Evolutionary conservation across 495 filamentous ascomycete genomes (phyloP).

Genomic region (Xylaria castorea): DNA sequence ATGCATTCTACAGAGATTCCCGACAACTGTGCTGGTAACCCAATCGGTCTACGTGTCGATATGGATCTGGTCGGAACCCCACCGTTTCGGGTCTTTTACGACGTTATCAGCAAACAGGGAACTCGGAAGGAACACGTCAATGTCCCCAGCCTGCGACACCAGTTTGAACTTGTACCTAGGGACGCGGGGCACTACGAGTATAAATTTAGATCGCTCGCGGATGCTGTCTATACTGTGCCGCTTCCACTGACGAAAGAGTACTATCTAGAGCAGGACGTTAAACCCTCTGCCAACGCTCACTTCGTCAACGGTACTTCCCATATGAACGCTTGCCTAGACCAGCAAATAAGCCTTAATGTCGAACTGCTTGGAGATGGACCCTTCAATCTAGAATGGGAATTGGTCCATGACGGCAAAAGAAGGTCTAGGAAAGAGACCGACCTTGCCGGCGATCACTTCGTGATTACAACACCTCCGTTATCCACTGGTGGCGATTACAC

Average conservation of each 20-base stretch:
- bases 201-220: conserved; percentile 78
- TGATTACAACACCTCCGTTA: conserved; percentile 75
- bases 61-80: conserved; percentile 89
- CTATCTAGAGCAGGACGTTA: conserved; percentile 86
- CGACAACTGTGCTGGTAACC: conserved; percentile 93
- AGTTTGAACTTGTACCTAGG: conserved; percentile 82
- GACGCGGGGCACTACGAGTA: conserved; percentile 87
- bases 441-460: conserved; percentile 65
- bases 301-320: conserved; percentile 63
- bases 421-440: conserved; percentile 68
- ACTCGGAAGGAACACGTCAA: conserved; percentile 51
- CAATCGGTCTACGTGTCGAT: conserved; percentile 86
- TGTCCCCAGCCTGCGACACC: conserved; percentile 72
- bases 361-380: conserved; percentile 80
- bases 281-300: conserved; percentile 82
- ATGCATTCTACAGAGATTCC: conserved; percentile 79
- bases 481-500: conserved; percentile 86
- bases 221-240: conserved; percentile 72
- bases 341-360: conserved; percentile 75
- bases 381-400: conserved; percentile 90
- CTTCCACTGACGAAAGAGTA: conserved; percentile 47
- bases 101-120: conserved; percentile 65
- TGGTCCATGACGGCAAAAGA: conserved; percentile 88
- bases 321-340: conserved; percentile 78
- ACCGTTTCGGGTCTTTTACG: conserved; percentile 80